Base-by-base conservation (phyloP, 306 rosid species). In the Pterocarpus santalinus region DNA sequence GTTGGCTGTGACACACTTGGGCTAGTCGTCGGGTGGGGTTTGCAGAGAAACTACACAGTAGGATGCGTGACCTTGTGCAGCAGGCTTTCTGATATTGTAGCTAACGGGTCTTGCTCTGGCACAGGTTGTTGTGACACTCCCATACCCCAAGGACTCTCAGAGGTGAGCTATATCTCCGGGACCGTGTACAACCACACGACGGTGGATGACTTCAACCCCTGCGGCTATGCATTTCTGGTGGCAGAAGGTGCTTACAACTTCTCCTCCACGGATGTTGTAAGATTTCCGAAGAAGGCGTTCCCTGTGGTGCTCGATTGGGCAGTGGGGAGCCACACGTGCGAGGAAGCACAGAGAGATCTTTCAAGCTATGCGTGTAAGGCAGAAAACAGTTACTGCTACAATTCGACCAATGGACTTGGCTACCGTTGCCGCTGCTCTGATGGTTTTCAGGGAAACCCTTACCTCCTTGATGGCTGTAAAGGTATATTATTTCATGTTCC, bases 151-250 rank as follows among this genome's bases (percentile, higher is more conserved):
- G 73, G 80, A 2, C 4, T 73, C 0, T 34, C 2, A 0, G 2
- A 0, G 11, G 3, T 73, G 6, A 0, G 0, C 0, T 4, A 36
- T 7, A 0, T 0, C 0, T 60, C 41, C 4, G 0, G 0, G 0
- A 73, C 39, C 4, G 82, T 49, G 17, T 1, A 2, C 0, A 3
- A 80, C 62, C 76, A 65, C 47, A 4, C 35, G 0, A 0, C 0
- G 0, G 73, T 77, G 4, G 2, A 33, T 2, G 12, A 4, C 0
- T 63, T 70, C 60, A 76, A 34, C 72, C 80, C 82, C 0, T 85
- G 91, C 65, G 62, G 86, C 16, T 85, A 63, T 22, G 76, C 83
- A 5, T 83, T 88, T 39, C 14, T 80, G 0, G 67, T 7, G 0
- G 76, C 83, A 61, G 72, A 57, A 32, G 6, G 28, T 1, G 47